Evolutionary conservation across 257 asterid species (phyloP).

Genomic region (Avicennia marina): DNA sequence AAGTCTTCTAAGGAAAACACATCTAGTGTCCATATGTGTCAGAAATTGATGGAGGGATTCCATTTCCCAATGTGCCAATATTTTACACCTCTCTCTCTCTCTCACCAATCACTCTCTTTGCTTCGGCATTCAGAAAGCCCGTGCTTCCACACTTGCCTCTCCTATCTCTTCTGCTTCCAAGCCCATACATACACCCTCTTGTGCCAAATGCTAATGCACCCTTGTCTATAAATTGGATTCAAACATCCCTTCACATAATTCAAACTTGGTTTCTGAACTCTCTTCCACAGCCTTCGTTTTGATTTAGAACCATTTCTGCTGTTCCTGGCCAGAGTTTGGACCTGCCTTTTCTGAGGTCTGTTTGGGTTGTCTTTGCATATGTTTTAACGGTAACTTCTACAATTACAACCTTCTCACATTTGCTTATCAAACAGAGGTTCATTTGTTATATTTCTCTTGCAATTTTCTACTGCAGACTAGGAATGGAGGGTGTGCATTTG

Average conservation of each 20-base stretch:
- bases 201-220: conserved; percentile 38
- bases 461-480: not conserved
- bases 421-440: too few relatives aligned
- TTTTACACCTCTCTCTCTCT: not conserved
- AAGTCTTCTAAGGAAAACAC: too few relatives aligned
- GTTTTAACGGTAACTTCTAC: too few relatives aligned
- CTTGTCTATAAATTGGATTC: conserved; percentile 20
- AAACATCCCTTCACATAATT: conserved; percentile 35
- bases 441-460: not conserved
- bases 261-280: conserved; percentile 31
- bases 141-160: conserved; percentile 25
- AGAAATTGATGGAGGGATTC: too few relatives aligned
- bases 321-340: not conserved
- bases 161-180: conserved; percentile 38
- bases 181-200: conserved; percentile 44
- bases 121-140: conserved; percentile 28
- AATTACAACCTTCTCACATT: too few relatives aligned
- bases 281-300: not conserved
- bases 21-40: too few relatives aligned
- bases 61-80: too few relatives aligned
- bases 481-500: conserved; percentile 49
- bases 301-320: too few relatives aligned
- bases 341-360: not conserved
- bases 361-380: too few relatives aligned
- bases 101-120: conserved; percentile 30